These are phyloP conservation scores for Syzygium malaccense DNA, from an alignment of 441 rosid species.

Conservation along the genomic window DNA sequence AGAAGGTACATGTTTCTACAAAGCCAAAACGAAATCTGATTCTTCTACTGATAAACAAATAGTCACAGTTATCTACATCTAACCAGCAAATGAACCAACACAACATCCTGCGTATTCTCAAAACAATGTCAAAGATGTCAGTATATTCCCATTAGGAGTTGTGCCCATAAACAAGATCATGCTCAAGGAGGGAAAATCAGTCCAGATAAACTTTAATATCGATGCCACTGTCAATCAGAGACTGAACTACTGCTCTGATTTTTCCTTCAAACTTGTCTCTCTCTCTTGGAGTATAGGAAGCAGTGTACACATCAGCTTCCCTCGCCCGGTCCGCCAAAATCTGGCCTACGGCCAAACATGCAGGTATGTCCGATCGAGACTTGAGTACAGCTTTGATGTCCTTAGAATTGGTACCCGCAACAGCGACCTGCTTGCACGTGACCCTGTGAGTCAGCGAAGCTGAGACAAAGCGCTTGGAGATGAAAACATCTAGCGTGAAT, in stretches of 20 bases:
- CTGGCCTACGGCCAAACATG: neutral
- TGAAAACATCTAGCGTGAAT: neutral
- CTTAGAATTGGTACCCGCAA: neutral
- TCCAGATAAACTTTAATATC: neutral
- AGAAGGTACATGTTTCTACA: neutral
- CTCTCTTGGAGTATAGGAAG: neutral
- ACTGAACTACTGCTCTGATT: neutral
- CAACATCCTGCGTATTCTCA: neutral
- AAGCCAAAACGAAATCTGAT: neutral
- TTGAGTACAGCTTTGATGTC: neutral
- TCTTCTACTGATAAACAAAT: neutral
- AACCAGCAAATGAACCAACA: neutral
- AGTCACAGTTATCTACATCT: neutral
- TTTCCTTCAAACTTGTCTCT: neutral
- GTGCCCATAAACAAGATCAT: neutral
- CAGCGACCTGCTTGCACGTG: neutral
- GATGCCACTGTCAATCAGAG: neutral
- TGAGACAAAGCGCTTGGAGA: neutral
- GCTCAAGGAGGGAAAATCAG: neutral
- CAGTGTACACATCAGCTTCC: neutral
- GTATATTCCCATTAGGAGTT: neutral
- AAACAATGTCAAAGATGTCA: neutral
- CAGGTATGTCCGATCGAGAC: neutral
- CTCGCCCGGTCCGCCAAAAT: neutral
- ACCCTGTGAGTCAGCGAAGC: neutral